A percentile compares a stretch with the other conserved stretches of the same genome.
Conservation (phyloP, 2,329 filamentous ascomycete genomes). For the Podosphaera xanthii region DNA sequence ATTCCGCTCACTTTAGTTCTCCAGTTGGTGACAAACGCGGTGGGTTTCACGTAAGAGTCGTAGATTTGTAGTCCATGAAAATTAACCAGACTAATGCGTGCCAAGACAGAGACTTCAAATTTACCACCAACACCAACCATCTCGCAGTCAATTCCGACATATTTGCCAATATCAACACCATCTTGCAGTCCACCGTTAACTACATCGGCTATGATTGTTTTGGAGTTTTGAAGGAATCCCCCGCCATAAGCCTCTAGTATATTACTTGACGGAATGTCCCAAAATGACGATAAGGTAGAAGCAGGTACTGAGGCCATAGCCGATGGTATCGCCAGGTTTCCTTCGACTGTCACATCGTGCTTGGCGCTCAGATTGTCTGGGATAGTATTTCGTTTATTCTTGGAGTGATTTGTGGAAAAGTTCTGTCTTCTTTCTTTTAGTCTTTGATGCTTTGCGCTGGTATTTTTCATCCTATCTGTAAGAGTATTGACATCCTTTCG, state of each 20-base stretch:
- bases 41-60: constrained; percentile 72
- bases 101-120: constrained; percentile 50
- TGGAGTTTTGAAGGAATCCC: constrained; percentile 19
- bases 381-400: too few species aligned
- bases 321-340: constrained; percentile 17
- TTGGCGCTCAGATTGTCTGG: too few species aligned
- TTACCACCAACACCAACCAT: constrained; percentile 78
- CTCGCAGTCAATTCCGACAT: constrained; percentile 84
- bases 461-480: constrained; percentile 13
- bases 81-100: constrained; percentile 75
- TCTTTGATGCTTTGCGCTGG: constrained; percentile 16
- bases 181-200: constrained; percentile 40
- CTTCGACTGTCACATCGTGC: constrained; percentile 21
- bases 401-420: constrained; percentile 18
- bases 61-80: constrained; percentile 85
- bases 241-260: constrained; percentile 39
- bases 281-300: constrained; percentile 27
- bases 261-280: constrained; percentile 36
- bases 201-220: constrained; percentile 28
- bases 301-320: constrained; percentile 21
- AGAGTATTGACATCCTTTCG: constrained; percentile 16
- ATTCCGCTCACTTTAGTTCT: constrained; percentile 73
- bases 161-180: constrained; percentile 58
- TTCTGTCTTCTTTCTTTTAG: constrained; percentile 26
- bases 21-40: constrained; percentile 69